Base-by-base conservation (phyloP, 1,284 basidiomycete species). In the Heterobasidion annosum region DNA sequence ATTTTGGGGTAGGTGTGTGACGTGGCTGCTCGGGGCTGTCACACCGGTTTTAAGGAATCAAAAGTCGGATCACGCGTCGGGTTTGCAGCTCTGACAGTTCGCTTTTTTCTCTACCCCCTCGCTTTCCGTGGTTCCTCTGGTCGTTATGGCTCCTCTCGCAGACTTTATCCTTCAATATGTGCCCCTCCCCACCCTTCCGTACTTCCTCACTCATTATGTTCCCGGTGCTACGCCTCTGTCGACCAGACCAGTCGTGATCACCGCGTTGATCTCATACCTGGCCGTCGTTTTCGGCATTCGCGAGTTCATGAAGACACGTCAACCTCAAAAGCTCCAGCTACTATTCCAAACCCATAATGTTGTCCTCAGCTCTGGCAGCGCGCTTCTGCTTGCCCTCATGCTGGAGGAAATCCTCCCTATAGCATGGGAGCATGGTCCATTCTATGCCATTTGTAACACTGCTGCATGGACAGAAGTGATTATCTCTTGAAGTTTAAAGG, bases 271-370 rank as follows among this genome's bases (percentile, higher is more conserved):
- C 35, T 79, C 81, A 55, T 99, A 99, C 77, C 83, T 99, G 61
- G 83, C 82, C 67, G 74, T 89, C 74, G 88, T 99, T 70, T 98
- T 98, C 66, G 83, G 90, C 59, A 81, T 91, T 47, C 86, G 87
- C 64, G 83, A 83, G 63, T 70, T 91, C 64, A 98, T 98, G 94
- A 90, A 82, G 70, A 77, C 80, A 68, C 80, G 78, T 61, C 75
- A 77, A 63, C 80, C 88, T 44, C 78, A 81, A 66, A 91, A 90
- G 74, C 85, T 97, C 65, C 93, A 88, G 64, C 71, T 79, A 51
- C 80, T 94, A 59, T 99, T 99, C 75, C 90, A 95, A 75, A 68
- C 89, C 51, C 96, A 99, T 75, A 99, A 99, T 69, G 75, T 93
- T 60, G 73, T 95, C 67, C 81, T 99, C 58, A 92, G 90, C 59